phyloP scores from a whole-genome alignment of 1,284 basidiomycete genomes.

The Austroboletus niveus region DNA sequence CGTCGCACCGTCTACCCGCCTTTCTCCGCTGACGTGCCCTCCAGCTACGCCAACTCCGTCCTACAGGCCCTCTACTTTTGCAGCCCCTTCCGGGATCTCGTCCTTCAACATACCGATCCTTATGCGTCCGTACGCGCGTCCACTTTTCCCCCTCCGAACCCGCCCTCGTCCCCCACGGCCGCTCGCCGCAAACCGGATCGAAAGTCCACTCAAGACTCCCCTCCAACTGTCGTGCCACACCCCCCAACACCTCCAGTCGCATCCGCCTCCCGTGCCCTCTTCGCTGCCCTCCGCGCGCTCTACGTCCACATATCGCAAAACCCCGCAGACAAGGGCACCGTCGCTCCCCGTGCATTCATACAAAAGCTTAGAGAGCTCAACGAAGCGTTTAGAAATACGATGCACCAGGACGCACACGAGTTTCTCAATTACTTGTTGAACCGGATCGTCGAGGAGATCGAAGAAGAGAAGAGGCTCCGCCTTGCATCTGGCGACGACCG shows the following conservation, averaged over 20 bases:
- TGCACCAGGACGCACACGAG: constrained; percentile 97
- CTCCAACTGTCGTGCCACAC: constrained; percentile 21
- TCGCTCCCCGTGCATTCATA: constrained; percentile 86
- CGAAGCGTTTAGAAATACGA: constrained; percentile 80
- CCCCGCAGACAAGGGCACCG: constrained; percentile 75
- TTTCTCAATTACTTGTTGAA: constrained; percentile 96
- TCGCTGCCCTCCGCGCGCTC: constrained; percentile 88
- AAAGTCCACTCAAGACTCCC: constrained; percentile 38
- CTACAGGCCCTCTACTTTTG: constrained; percentile 94
- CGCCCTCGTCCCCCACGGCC: constrained; percentile 31
- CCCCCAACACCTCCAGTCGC: constrained; percentile 45
- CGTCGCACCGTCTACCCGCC: constrained; percentile 22
- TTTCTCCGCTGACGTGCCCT: constrained; percentile 10
- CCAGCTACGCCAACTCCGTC: constrained; percentile 96
- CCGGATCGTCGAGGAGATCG: constrained; percentile 90
- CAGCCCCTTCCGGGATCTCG: constrained; percentile 75
- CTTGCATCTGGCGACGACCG: constrained; percentile 37
- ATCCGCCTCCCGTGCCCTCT: constrained; percentile 70
- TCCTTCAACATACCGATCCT: constrained; percentile 57
- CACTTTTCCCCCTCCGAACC: constrained; percentile 8
- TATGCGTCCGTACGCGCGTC: constrained; percentile 29
- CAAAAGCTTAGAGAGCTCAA: constrained; percentile 89
- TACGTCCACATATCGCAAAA: constrained; percentile 80
- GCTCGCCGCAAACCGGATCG: constrained; percentile 49
- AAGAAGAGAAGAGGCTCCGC: constrained; percentile 57